Percentiles rank a stretch among this genome's conserved stretches.
phyloP scores from a whole-genome alignment of 257 asterid genomes.

The Nemophila menziesii region DNA sequence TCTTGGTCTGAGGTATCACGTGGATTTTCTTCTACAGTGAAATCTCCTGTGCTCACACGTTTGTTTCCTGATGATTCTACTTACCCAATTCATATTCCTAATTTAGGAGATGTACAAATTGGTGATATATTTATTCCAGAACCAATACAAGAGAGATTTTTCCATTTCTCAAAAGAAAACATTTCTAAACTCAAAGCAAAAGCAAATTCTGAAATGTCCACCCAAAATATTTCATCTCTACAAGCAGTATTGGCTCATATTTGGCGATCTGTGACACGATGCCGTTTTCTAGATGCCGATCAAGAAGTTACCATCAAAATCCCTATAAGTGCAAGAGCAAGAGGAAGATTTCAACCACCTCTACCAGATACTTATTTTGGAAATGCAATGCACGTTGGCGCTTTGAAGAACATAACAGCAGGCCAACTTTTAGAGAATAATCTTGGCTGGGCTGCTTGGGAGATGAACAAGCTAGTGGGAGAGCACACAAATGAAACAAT shows the following conservation, averaged over 20 bases:
- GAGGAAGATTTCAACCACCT: constrained; percentile 26
- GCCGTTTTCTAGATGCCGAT: not conserved
- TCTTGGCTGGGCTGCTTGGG: constrained; percentile 10
- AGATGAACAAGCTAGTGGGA: constrained; percentile 4
- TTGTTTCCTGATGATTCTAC: constrained; percentile 12
- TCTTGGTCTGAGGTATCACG: constrained; percentile 30
- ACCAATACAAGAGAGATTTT: constrained; percentile 21
- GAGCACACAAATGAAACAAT: constrained; percentile 1
- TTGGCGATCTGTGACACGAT: constrained; percentile 21
- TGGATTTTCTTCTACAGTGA: constrained; percentile 6
- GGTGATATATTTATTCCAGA: not conserved
- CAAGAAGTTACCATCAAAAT: constrained; percentile 2
- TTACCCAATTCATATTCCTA: constrained; percentile 11
- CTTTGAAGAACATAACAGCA: not conserved
- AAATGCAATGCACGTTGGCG: constrained; percentile 7
- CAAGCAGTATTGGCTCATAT: constrained; percentile 34
- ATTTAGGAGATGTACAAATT: not conserved
- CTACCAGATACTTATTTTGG: constrained; percentile 32
- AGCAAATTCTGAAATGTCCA: constrained; percentile 23
- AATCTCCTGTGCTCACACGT: constrained; percentile 14
- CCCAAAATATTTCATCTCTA: constrained; percentile 25
- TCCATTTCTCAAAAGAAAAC: constrained; percentile 26
- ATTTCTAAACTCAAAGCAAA: constrained; percentile 23
- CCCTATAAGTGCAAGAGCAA: constrained; percentile 16
- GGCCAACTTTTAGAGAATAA: not conserved